Conservation (phyloP, 2,329 filamentous ascomycete species). For the Neofusicoccum kwambonambiense region DNA sequence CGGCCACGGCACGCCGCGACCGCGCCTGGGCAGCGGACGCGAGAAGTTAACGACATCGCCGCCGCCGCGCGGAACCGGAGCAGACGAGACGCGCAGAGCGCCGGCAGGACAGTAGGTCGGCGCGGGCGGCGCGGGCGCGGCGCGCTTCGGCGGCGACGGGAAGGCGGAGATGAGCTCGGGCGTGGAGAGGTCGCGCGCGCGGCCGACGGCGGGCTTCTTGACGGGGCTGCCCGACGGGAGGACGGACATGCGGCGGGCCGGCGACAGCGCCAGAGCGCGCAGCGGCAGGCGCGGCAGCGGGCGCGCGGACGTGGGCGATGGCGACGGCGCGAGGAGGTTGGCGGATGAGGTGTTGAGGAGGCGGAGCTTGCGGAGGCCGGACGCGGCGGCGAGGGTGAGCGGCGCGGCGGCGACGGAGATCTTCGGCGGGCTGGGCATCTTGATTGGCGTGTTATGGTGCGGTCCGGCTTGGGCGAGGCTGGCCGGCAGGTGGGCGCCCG, state of each 20-base stretch:
- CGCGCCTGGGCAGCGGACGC: not conserved
- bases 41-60: not conserved
- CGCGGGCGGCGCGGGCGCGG: not conserved
- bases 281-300: not conserved
- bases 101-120: too few relatives aligned
- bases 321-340: not conserved
- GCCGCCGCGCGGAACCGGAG: not conserved
- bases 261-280: too few relatives aligned
- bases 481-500: not conserved
- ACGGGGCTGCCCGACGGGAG: not conserved
- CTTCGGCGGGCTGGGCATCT: not conserved
- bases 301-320: not conserved
- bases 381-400: not conserved
- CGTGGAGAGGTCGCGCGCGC: not conserved
- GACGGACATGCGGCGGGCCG: not conserved
- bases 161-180: not conserved
- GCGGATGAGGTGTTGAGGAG: constrained; percentile 6
- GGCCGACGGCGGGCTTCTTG: not conserved
- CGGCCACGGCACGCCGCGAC: not conserved
- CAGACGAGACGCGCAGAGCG: not conserved
- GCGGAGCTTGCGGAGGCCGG: not conserved
- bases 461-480: constrained; percentile 1
- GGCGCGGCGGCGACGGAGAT: not conserved
- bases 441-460: not conserved
- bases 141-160: too few relatives aligned